Evolutionary conservation across 306 rosid species (phyloP), one percentile per base, ranked within the genome.

Genomic region (Alnus glutinosa): DNA sequence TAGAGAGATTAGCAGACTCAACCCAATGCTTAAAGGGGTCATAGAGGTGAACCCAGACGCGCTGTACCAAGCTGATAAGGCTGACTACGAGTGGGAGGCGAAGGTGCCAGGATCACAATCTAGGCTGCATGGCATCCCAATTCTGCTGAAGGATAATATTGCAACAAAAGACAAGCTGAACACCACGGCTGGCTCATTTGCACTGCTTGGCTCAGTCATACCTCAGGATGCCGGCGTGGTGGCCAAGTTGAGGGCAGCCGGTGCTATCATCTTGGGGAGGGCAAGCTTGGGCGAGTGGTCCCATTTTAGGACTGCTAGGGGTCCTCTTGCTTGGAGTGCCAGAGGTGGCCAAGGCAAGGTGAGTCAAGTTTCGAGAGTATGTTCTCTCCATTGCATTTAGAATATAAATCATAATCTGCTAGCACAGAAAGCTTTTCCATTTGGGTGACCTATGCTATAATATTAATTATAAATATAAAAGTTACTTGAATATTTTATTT

Each of bases 181-280:
- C 74, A 92, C 92, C 7, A 90, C 92, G 4, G 89, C 89, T 37
- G 95, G 95, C 1, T 92, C 97, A 2, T 89, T 54, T 52, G 91
- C 93, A 5, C 66, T 92, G 62, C 80, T 88, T 12, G 92, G 94
- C 2, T 90, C 95, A 3, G 70, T 84, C 16, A 90, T 90, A 72
- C 88, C 91, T 18, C 85, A 88, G 39, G 97, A 92, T 75, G 92
- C 95, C 5, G 92, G 89, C 3, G 95, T 90, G 0, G 91, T 87
- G 55, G 10, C 76, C 3, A 89, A 57, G 88, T 69, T 92, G 76
- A 92, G 95, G 77, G 73, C 78, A 75, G 88, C 88, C 36, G 97
- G 97, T 5, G 97, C 97, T 11, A 71, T 92, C 75, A 87, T 92
- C 2, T 61, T 92, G 30, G 97, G 97, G 30, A 92, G 87, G 75